A percentile compares a stretch with the other conserved stretches of the same genome.
Conservation (phyloP, 352 stramenopile genomes). For the Phytophthora parvispora region DNA sequence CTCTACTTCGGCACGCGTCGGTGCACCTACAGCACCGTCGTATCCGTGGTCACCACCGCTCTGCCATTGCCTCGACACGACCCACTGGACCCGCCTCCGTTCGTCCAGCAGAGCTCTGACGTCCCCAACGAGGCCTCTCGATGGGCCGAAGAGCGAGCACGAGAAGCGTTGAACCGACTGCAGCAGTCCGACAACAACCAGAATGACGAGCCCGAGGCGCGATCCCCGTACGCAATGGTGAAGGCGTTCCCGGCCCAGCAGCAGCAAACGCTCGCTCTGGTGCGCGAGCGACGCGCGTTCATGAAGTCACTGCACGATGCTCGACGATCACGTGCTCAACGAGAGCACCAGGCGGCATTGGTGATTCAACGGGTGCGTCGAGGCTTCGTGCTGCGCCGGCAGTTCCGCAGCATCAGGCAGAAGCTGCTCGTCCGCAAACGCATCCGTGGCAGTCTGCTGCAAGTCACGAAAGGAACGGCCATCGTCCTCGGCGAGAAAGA, state of each 20-base stretch:
- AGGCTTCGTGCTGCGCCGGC: constrained; percentile 56
- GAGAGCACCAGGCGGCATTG: constrained; percentile 56
- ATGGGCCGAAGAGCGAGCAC: constrained; percentile 28
- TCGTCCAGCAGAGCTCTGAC: neutral
- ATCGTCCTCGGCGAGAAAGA: constrained; percentile 76
- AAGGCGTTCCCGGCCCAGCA: constrained; percentile 27
- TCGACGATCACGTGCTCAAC: constrained; percentile 39
- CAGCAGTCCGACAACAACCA: constrained; percentile 26
- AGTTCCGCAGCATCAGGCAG: constrained; percentile 56
- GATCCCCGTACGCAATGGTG: constrained; percentile 21
- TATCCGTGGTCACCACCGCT: constrained; percentile 74
- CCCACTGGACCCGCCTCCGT: constrained; percentile 2
- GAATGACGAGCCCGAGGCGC: constrained; percentile 10
- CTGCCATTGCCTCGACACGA: constrained; percentile 39
- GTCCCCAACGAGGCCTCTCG: constrained; percentile 13
- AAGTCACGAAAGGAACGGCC: constrained; percentile 70
- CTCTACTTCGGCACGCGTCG: constrained; percentile 81
- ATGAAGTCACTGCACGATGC: constrained; percentile 47
- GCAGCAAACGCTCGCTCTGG: constrained; percentile 43
- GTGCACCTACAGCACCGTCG: constrained; percentile 80
- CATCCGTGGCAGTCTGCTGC: constrained; percentile 64
- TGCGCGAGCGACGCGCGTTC: constrained; percentile 55
- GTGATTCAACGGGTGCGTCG: constrained; percentile 67
- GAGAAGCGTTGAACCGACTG: constrained; percentile 10
- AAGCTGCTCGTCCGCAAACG: constrained; percentile 74